Base-by-base conservation (phyloP, 192 early-diverging fungal genomes). In the Spinellus fusiger region DNA sequence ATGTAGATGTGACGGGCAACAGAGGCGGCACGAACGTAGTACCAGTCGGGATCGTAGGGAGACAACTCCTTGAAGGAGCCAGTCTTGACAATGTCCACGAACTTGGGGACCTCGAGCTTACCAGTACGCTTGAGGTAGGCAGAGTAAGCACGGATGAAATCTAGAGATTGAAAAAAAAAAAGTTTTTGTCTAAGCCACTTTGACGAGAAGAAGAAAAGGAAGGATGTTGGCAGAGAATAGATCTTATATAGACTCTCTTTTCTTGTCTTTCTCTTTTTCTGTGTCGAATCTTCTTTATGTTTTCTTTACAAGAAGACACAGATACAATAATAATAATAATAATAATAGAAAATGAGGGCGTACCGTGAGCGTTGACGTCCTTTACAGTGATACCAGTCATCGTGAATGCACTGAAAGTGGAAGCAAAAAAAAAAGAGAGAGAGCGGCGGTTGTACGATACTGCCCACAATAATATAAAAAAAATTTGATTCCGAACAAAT, bases 21-120 rank as follows among this genome's bases (percentile, higher is more conserved):
- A 54, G 92, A 85, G 38, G 95, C 92, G 63, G 94, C 93, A 68
- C 94, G 94, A 58, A 96, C 78, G 84, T 95, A 99, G 91, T 88
- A 99, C 95, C 95, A 99, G 86, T 99, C 97, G 55, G 91, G 88
- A 73, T 99, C 95, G 81, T 95, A 92, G 38, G 97, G 97, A 65
- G 89, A 89, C 65, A 96, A 85, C 82, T 99, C 97, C 89, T 96
- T 98, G 89, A 81, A 86, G 66, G 91, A 84, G 52, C 86, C 93
- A 64, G 97, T 98, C 88, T 99, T 99, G 83, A 95, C 95, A 68
- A 96, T 74, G 81, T 99, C 97, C 70, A 93, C 90, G 95, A 95
- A 99, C 80, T 91, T 93, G 73, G 97, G 97, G 67, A 99, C 90
- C 75, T 93, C 89, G 73, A 99, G 89, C 86, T 95, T 95, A 74